These are phyloP conservation scores for Neoarthrinium moseri DNA, from an alignment of 2,329 filamentous ascomycete species.

Conservation along the genomic window DNA sequence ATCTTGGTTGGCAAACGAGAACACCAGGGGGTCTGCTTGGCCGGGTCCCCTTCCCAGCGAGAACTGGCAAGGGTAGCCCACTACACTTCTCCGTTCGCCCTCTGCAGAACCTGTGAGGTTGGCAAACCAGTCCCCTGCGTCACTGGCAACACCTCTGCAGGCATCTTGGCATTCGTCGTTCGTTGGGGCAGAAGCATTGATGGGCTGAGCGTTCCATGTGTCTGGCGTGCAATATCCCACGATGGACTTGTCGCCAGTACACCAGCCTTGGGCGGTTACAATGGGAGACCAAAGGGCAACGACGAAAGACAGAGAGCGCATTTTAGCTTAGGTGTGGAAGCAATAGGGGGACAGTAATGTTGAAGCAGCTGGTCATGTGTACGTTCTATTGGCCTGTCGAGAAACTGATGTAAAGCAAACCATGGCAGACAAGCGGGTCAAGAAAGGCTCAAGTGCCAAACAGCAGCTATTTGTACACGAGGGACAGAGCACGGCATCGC, in stretches of 20 bases:
- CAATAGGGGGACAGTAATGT: too few species aligned
- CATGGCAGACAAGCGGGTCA: too few species aligned
- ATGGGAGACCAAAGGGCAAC: too few species aligned
- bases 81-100: constrained; percentile 1
- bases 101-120: constrained; percentile 9
- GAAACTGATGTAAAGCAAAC: too few species aligned
- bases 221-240: constrained; percentile 6
- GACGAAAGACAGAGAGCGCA: too few species aligned
- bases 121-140: constrained; percentile 9
- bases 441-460: too few species aligned
- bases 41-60: constrained; percentile 7
- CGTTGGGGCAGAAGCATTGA: not conserved
- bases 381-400: too few species aligned
- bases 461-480: too few species aligned
- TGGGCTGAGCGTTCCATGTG: constrained; percentile 1
- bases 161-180: constrained; percentile 6
- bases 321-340: too few species aligned
- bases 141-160: not conserved
- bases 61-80: constrained; percentile 9
- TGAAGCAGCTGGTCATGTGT: too few species aligned
- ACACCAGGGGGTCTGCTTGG: constrained; percentile 8
- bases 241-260: not conserved
- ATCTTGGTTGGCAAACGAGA: constrained; percentile 7
- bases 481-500: too few species aligned
- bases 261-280: too few species aligned